Evolutionary conservation across 139 green algal genomes (phyloP).

Genomic region (Asterochloris sp.): DNA sequence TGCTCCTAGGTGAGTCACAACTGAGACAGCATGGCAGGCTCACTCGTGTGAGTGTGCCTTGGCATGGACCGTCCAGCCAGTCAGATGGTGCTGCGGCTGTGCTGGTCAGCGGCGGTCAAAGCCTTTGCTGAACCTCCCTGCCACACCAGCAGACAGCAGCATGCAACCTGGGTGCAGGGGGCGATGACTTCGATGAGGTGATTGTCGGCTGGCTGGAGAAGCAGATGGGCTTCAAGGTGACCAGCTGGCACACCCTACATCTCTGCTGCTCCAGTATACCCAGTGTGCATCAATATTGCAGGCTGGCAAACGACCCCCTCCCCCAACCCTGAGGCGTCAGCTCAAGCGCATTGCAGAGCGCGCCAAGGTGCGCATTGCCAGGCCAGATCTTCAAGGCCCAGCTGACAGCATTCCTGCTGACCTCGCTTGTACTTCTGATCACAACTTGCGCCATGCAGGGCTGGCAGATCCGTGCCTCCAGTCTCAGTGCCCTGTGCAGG

Average conservation of each 20-base stretch:
- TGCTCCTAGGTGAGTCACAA: conserved; percentile 50
- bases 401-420: not conserved
- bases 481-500: conserved; percentile 3
- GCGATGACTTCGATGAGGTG: conserved; percentile 80
- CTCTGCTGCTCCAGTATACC: not conserved
- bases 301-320: not conserved
- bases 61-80: no score
- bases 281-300: not conserved
- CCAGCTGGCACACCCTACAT: no score
- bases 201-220: conserved; percentile 62
- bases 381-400: no score
- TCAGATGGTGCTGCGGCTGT: no score
- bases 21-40: not conserved
- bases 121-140: no score
- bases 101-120: no score
- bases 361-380: no score
- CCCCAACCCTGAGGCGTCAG: no score
- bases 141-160: not conserved
- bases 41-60: no score
- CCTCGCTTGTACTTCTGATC: not conserved
- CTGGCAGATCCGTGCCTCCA: not conserved
- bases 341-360: no score
- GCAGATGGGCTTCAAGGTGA: not conserved
- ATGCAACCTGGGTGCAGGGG: conserved; percentile 33
- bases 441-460: not conserved